Base-by-base conservation (phyloP, 1,284 basidiomycete genomes). In the Pyrrhoderma noxium region DNA sequence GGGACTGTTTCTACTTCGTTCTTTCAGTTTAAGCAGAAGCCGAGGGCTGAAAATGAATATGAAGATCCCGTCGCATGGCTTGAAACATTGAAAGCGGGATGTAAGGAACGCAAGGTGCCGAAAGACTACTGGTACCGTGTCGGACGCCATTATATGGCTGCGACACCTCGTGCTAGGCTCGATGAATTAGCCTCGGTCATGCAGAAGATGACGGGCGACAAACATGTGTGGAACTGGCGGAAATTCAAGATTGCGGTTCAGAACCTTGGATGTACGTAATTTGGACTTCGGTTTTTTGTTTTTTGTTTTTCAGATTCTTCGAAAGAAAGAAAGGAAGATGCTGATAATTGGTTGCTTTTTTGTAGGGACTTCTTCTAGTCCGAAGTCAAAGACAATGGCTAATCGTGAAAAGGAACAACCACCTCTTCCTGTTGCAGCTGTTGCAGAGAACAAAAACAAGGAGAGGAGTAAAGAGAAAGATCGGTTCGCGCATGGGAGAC, bases 111-210 rank as follows among this genome's bases (percentile, higher is more conserved):
- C 57, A 77, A 80, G 46, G 74, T 88, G 14, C 85, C 85, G 31
- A 76, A 82, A 62, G 82, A 86, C 58, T 85, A 75, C 65, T 87
- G 85, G 85, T 77, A 85, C 68, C 84, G 82, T 58, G 83, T 84
- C 48, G 85, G 75, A 14, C 82, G 85, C 60, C 77, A 81, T 60
- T 85, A 76, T 63, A 76, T 88, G 73, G 80, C 78, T 1, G 73
- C 71, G 22, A 76, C 77, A 59, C 84, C 85, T 14, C 77, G 70
- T 63, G 69, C 69, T 38, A 79, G 84, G 53, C 70, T 88, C 55
- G 68, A 75, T 37, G 83, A 86, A 62, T 67, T 88, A 51, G 85
- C 85, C 65, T 73, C 72, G 23, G 82, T 88, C 54, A 76, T 88
- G 70, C 68, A 73, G 45, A 77, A 83, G 61, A 77, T 88, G 59